These are phyloP conservation scores for Pythium dissimile DNA, from an alignment of 352 stramenopile species.

Conservation along the genomic window DNA sequence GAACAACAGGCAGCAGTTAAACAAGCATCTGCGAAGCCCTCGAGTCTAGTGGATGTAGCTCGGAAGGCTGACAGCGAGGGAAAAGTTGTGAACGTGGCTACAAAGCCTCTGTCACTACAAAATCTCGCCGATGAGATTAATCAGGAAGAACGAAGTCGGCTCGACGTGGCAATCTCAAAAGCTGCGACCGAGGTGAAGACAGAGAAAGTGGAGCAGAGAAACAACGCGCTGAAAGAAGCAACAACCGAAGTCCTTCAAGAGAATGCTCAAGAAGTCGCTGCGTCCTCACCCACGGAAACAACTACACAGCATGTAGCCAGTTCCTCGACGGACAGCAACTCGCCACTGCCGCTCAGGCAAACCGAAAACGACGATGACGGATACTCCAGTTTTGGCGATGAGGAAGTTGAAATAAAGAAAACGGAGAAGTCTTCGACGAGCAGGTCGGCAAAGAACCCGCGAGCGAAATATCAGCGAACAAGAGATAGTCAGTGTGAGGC, in stretches of 20 bases:
- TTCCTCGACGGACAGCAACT: neutral
- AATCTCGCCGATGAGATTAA: slow-evolving; percentile 50
- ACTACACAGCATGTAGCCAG: too few species aligned
- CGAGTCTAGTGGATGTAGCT: slow-evolving; percentile 50
- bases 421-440: too few species aligned
- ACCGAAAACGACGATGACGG: slow-evolving; percentile 27
- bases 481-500: slow-evolving; percentile 19
- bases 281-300: neutral
- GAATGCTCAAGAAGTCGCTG: neutral
- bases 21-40: slow-evolving; percentile 7
- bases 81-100: neutral
- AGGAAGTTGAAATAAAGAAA: slow-evolving; percentile 23
- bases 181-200: slow-evolving; percentile 38
- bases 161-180: slow-evolving; percentile 31
- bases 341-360: neutral
- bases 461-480: slow-evolving; percentile 9
- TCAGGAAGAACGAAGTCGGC: slow-evolving; percentile 29
- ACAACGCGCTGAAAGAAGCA: slow-evolving; percentile 22
- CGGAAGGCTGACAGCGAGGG: slow-evolving; percentile 15
- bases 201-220: slow-evolving; percentile 26
- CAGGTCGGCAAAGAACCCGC: slow-evolving; percentile 5
- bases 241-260: slow-evolving; percentile 18
- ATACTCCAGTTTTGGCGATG: slow-evolving; percentile 67
- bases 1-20: slow-evolving; percentile 7
- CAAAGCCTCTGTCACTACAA: neutral